phyloP scores from a whole-genome alignment of 805 yeast species.

The Candida golubevii region DNA sequence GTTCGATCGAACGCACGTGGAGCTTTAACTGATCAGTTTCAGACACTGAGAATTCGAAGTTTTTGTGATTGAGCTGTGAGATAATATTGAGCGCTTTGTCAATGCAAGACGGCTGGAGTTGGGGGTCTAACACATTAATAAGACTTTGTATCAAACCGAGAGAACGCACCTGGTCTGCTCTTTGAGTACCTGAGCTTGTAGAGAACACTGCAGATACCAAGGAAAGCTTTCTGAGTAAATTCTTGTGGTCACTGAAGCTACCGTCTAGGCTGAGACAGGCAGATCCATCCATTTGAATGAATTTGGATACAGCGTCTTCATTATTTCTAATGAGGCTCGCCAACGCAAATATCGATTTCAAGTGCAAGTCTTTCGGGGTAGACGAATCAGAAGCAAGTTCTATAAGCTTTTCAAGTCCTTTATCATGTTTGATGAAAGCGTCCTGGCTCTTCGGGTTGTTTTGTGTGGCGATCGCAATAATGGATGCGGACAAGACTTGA shows the following conservation, averaged over 20 bases:
- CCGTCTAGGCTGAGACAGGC: conserved; percentile 34
- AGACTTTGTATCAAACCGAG: conserved; percentile 32
- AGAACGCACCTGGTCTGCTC: conserved; percentile 35
- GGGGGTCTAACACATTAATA: conserved; percentile 25
- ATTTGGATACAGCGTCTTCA: conserved; percentile 48
- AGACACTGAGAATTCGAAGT: conserved; percentile 41
- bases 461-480: conserved; percentile 89
- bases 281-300: conserved; percentile 64
- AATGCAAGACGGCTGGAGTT: conserved; percentile 44
- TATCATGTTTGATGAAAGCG: conserved; percentile 51
- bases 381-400: conserved; percentile 30
- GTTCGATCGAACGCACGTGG: conserved; percentile 37
- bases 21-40: conserved; percentile 37
- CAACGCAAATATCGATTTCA: conserved; percentile 75
- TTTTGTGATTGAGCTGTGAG: conserved; percentile 37
- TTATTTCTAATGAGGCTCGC: conserved; percentile 72
- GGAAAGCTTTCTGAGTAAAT: conserved; percentile 52
- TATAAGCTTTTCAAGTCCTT: conserved; percentile 46
- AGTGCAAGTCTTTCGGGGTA: conserved; percentile 30
- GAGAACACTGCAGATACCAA: conserved; percentile 57
- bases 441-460: conserved; percentile 77
- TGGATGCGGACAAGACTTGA: conserved; percentile 59
- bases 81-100: conserved; percentile 56
- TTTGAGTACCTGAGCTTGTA: conserved; percentile 42
- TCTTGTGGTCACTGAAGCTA: conserved; percentile 28